phyloP scores from a whole-genome alignment of 1,139 yeast genomes.

The Geotrichum candidum region DNA sequence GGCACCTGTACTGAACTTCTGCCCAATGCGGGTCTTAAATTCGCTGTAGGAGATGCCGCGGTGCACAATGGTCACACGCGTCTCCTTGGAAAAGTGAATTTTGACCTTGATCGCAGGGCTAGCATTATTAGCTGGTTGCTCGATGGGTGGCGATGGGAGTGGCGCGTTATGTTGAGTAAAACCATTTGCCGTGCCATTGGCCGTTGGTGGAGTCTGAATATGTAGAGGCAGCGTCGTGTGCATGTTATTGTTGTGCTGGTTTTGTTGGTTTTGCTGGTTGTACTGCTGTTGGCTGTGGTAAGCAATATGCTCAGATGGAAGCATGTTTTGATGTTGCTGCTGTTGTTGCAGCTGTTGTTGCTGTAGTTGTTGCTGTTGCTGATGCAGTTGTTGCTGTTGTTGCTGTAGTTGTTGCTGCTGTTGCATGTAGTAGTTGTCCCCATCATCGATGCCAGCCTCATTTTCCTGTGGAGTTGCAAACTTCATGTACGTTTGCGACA shows the following conservation, averaged over 20 bases:
- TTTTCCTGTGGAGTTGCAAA: not conserved
- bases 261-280: too few species aligned
- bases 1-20: slow-evolving; percentile 4
- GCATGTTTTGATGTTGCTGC: not conserved
- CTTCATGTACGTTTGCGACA: not conserved
- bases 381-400: not conserved
- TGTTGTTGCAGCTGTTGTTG: not conserved
- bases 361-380: not conserved
- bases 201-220: not conserved
- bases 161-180: not conserved
- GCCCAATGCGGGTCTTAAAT: slow-evolving; percentile 8
- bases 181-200: not conserved
- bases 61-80: slow-evolving; percentile 11
- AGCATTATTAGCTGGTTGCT: not conserved
- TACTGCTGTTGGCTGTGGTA: not conserved
- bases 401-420: not conserved
- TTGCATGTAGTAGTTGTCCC: not conserved
- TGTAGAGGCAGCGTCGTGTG: not conserved
- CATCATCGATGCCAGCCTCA: not conserved
- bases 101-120: slow-evolving; percentile 10
- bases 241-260: not conserved
- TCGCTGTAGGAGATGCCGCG: slow-evolving; percentile 9
- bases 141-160: not conserved
- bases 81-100: slow-evolving; percentile 14
- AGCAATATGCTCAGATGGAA: not conserved